Evolutionary conservation across 2,329 filamentous ascomycete species (phyloP), one percentile per base, ranked within the genome.

Genomic region (Neofusicoccum parvum): DNA sequence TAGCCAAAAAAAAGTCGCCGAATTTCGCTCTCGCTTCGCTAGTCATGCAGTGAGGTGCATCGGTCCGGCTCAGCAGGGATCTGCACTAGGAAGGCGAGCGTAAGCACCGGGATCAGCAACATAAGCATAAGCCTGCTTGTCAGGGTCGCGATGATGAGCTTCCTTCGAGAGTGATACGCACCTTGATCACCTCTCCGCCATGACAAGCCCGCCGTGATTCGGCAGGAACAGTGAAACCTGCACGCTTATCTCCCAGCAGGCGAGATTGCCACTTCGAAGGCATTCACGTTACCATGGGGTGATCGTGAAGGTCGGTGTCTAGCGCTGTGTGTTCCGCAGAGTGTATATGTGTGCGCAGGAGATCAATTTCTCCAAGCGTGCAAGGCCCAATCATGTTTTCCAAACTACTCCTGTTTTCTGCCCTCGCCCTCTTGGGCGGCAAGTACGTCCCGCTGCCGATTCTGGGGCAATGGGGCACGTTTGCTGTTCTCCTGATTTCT

Each of bases 381-480:
- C 51, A 43, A 43, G 17, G 17, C 27, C 37, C 37, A 43, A 32
- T n/a, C 51, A 56, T 56, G 51, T 43, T 56, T 43, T 56, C 51
- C 37, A 56, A 56, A 56, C 11, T 56, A 43, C 37, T 56, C 3
- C 20, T 56, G 5, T 56, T 56, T n/a, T 14, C 51, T 20, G 51
- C 51, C 4, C 51, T 56, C 17, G 51, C 51, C 5, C 7, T 27
- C 17, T 3, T 56, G 36, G 11, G 17, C 14, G 51, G 17, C 9
- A 56, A 56, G 17, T 56, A 56, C 17, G 27, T 56, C 36, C 51
- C 37, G 2, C 20, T 32, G 5, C 17, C 36, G 10, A 5, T 27
- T 5, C 6, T 56, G 51, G 51, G 51, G 9, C 51, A 56, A n/a
- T 56, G 51, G 51, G 51, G 51, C n/a, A 56, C 51, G 4, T 56